Conservation (phyloP, 176 grass and related monocot species). For the Ensete glaucum region DNA sequence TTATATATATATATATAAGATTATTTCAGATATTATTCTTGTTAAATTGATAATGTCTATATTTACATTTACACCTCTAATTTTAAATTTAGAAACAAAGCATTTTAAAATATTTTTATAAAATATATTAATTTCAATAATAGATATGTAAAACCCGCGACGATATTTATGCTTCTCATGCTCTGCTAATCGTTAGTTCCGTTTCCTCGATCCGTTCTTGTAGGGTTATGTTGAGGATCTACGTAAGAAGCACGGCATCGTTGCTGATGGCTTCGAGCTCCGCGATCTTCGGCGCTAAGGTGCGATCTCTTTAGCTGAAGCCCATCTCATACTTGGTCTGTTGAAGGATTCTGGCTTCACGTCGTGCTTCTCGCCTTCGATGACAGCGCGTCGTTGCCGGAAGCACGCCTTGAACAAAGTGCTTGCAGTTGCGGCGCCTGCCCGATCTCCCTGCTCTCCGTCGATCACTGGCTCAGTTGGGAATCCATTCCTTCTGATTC, state of each 20-base stretch:
- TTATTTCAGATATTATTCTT: too few species aligned
- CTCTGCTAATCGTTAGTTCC: too few species aligned
- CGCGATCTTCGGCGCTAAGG: conserved; percentile 10
- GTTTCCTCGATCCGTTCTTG: not conserved
- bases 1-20: not conserved
- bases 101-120: not conserved
- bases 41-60: not conserved
- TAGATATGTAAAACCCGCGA: too few species aligned
- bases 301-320: not conserved
- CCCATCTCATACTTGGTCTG: not conserved
- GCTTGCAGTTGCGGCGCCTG: conserved; percentile 52
- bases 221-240: not conserved
- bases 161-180: too few species aligned
- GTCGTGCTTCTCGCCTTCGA: conserved; percentile 23
- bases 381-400: conserved; percentile 23
- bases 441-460: conserved; percentile 41
- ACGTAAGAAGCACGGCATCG: not conserved
- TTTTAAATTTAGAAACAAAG: not conserved
- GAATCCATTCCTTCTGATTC: not conserved
- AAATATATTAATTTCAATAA: not conserved
- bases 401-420: conserved; percentile 20
- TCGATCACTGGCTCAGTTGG: conserved; percentile 67
- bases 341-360: conserved; percentile 46
- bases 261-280: conserved; percentile 4
- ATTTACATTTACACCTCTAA: not conserved